Base-by-base conservation (phyloP, 805 yeast genomes). In the Teunomyces cretensis region DNA sequence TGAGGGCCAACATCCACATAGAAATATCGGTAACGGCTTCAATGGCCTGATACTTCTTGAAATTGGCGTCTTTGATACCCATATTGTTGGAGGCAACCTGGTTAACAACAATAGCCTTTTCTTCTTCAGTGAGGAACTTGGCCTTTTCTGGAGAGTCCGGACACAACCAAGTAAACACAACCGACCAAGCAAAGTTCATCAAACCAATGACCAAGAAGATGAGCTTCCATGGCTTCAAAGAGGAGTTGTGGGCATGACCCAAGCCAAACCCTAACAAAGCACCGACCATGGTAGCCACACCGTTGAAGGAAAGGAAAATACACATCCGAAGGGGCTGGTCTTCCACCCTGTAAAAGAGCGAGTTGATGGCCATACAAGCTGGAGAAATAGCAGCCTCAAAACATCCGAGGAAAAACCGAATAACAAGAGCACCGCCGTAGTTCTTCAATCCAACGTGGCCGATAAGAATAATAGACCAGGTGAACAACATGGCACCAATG, bases 351-450 rank as follows among this genome's bases (percentile, higher is more conserved):
- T 80, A 83, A 64, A 80, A 83, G 84, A 80, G 80, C 19, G 84
- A 77, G 30, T 83, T 78, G 40, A 82, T 70, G 26, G 80, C 65
- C 44, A 80, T 72, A 42, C 80, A 71, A 0, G 83, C 81, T 1
- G 83, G 82, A 1, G 83, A 78, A 37, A 80, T 68, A 1, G 79
- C 73, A 1, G 80, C 62, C 55, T 81, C 86, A 50, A 79, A 78
- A 17, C 75, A 55, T 6, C 86, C 86, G 16, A 80, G 55, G 17
- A 80, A 58, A 6, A 76, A 67, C 46, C 86, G 64, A 1, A 76
- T 75, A n/a, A 79, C 64, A 81, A 80, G 77, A 36, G 80, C 61
- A 12, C 78, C 67, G 1, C 81, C 78, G 54, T 78, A 78, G 4
- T 72, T 67, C 26, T 70, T 62, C 50, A 82, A 78, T 1, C 78